A percentile compares a stretch with the other conserved stretches of the same genome.
Conservation (phyloP, 345 rosid species). For the Moricandia moricandioides region DNA sequence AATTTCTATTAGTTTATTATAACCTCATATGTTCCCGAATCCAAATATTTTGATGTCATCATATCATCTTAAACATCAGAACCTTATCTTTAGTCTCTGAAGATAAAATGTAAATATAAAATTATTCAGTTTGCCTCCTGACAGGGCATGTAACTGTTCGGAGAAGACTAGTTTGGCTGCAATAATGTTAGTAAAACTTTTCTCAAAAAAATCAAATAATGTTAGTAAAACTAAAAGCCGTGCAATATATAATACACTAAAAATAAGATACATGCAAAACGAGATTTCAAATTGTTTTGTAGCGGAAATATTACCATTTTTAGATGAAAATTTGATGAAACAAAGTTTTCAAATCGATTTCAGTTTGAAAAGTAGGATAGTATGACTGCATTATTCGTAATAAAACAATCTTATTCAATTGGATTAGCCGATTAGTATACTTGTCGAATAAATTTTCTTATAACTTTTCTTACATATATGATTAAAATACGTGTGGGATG, state of each 20-base stretch:
- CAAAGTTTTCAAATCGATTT: not conserved
- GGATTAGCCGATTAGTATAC: not conserved
- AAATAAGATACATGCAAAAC: not conserved
- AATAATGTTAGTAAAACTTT: not conserved
- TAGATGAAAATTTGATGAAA: not conserved
- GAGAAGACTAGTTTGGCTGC: constrained; percentile 16
- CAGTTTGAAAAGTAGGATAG: not conserved
- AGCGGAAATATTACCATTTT: not conserved
- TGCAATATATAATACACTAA: not conserved
- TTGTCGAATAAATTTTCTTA: not conserved
- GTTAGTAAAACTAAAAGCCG: not conserved
- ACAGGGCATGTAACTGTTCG: not conserved
- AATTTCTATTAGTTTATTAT: constrained; percentile 5
- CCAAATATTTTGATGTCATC: constrained; percentile 35
- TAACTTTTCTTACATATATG: not conserved
- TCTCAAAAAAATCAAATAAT: not conserved
- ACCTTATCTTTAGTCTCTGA: constrained; percentile 11
- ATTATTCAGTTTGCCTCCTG: not conserved
- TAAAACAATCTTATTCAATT: not conserved
- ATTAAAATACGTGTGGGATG: not conserved
- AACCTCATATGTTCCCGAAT: constrained; percentile 13
- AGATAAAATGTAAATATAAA: not conserved
- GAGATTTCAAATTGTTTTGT: not conserved
- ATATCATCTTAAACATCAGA: constrained; percentile 13
- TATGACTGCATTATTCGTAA: not conserved